Evolutionary conservation across 306 rosid species (phyloP), one percentile per base, ranked within the genome.

Genomic region (Gastrolobium villosum): DNA sequence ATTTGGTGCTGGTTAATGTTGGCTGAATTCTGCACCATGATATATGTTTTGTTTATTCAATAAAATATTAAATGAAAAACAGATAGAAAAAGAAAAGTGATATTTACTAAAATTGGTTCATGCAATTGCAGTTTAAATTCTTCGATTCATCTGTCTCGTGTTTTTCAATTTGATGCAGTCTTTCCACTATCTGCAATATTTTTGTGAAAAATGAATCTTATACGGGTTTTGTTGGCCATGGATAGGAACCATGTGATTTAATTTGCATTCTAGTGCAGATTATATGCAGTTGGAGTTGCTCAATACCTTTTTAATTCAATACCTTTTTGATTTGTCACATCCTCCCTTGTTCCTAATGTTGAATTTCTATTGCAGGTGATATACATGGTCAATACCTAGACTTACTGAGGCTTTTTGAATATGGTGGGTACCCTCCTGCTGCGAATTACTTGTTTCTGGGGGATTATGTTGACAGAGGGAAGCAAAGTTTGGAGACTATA

Each of bases 401-500:
- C 81, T 86, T 93, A 9, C 74, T 93, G 56, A 82, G 92, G 84
- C 77, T 91, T n/a, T 93, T 90, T 39, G 98, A 89, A 72, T 75
- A 85, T 3, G 94, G 94, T 0, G 98, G 96, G 35, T 86, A 78
- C 65, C 98, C 96, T 74, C 96, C 98, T 8, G n/a, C 91, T 15
- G 90, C 93, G 48, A 89, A 82, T 76, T 93, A 93, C 64, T 74
- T 93, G 82, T 93, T 93, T 81, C 89, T 93, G 0, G 98, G 98
- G 15, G 98, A 93, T 79, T 93, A 93, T 50, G 98, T 92, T 4
- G 97, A 90, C 73, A 82, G 97, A 80, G 97, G 97, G 77, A 92
- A 90, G 90, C 96, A 92, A 80, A 92, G 97, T 73, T 83, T 92
- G 86, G 97, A 92, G 89, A 92, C 96, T 3, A 90, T 92, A 82